Conservation (phyloP, 2,329 filamentous ascomycete genomes). For the Pseudogymnoascus sp. region DNA sequence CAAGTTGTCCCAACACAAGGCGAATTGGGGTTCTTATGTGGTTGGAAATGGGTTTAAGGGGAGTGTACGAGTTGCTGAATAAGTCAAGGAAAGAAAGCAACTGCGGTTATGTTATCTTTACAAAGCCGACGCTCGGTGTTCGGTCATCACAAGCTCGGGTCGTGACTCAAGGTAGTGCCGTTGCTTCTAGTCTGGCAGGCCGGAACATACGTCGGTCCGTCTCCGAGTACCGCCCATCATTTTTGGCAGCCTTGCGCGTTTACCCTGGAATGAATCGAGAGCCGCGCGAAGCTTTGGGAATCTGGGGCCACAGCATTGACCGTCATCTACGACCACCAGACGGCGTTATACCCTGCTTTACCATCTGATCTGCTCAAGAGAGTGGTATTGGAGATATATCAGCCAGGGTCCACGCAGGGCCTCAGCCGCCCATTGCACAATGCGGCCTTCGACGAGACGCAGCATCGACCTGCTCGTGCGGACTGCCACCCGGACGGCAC, state of each 20-base stretch:
- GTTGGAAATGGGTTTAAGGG: not conserved
- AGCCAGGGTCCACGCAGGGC: not conserved
- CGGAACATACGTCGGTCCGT: not conserved
- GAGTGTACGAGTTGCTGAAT: not conserved
- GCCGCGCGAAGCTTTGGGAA: constrained; percentile 6
- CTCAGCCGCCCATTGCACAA: constrained; percentile 5
- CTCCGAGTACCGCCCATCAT: not conserved
- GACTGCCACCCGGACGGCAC: not conserved
- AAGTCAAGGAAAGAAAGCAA: constrained; percentile 4
- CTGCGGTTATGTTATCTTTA: constrained; percentile 9
- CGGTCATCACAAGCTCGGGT: constrained; percentile 10
- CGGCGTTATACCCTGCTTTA: constrained; percentile 2
- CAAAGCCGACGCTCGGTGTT: constrained; percentile 9
- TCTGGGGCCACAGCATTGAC: constrained; percentile 1
- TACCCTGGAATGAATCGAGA: not conserved
- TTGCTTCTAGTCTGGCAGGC: not conserved
- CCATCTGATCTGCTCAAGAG: not conserved
- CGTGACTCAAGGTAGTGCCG: constrained; percentile 6
- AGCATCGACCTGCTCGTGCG: not conserved
- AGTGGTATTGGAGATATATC: not conserved
- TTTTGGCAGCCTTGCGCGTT: constrained; percentile 7
- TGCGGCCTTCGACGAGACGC: not conserved
- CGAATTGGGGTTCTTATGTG: constrained; percentile 1
- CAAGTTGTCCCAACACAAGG: not conserved
- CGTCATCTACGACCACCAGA: constrained; percentile 4